Percentiles rank a stretch among this genome's conserved stretches.
Evolutionary conservation across 208 protist species (phyloP).

Genomic region (Leishmania aethiopica): DNA sequence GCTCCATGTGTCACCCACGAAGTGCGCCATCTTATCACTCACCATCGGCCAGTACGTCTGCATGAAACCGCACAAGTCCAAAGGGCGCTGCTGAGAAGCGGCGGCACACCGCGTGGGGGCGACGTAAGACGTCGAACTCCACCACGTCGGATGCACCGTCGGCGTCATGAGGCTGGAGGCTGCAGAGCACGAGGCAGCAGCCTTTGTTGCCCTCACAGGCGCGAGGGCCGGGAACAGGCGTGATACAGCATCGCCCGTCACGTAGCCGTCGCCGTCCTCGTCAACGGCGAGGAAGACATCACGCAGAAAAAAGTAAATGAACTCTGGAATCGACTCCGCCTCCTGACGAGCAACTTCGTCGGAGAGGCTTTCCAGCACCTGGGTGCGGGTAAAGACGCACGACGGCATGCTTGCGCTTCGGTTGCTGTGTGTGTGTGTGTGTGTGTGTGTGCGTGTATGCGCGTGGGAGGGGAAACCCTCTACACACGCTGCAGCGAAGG

Average conservation of each 20-base stretch:
- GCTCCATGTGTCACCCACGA: conserved; percentile 21
- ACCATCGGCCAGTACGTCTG: conserved; percentile 33
- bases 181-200: background rate
- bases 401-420: conserved; percentile 18
- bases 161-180: conserved; percentile 11
- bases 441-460: background rate
- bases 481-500: background rate
- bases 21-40: conserved; percentile 27
- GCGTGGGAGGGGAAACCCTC: background rate
- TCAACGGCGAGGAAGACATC: conserved; percentile 37
- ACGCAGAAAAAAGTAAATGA: conserved; percentile 35
- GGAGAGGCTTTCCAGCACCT: conserved; percentile 20
- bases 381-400: conserved; percentile 20
- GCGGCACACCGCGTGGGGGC: background rate
- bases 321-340: conserved; percentile 30
- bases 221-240: conserved; percentile 11
- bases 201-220: background rate
- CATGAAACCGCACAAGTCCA: conserved; percentile 32
- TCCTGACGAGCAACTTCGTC: conserved; percentile 28
- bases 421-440: background rate
- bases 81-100: conserved; percentile 7
- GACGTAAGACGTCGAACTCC: conserved; percentile 12
- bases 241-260: conserved; percentile 19
- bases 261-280: conserved; percentile 25
- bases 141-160: conserved; percentile 19